Percentiles rank a stretch among this genome's conserved stretches.
Evolutionary conservation across 371 early-diverging fungal species (phyloP).

Genomic region (Rhizopus stolonifer): DNA sequence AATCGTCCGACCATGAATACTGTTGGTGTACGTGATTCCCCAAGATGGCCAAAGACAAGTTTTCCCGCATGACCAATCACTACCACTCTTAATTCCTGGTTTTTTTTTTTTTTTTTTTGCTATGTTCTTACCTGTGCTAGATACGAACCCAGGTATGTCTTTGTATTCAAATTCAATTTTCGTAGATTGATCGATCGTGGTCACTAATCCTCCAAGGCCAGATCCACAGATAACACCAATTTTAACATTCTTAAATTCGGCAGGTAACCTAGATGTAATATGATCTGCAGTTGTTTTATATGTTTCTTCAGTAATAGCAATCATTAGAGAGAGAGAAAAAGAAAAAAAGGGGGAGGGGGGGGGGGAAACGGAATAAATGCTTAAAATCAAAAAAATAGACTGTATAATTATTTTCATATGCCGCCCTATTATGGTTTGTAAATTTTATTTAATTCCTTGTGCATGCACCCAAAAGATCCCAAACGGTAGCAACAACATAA

Average conservation of each 20-base stretch:
- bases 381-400: too few species aligned
- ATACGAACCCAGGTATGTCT: constrained; percentile 85
- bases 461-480: constrained; percentile 52
- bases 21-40: constrained; percentile 64
- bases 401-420: too few species aligned
- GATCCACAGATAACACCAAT: constrained; percentile 92
- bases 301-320: constrained; percentile 28
- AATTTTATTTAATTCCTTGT: background rate
- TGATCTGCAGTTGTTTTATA: constrained; percentile 27
- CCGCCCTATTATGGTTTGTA: too few species aligned
- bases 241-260: constrained; percentile 41
- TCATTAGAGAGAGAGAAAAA: constrained; percentile 4
- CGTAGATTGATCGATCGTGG: constrained; percentile 62
- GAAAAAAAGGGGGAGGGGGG: background rate
- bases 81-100: too few species aligned
- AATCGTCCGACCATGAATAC: constrained; percentile 89
- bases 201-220: constrained; percentile 86
- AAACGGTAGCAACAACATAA: constrained; percentile 38
- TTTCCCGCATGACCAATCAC: constrained; percentile 91
- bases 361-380: too few species aligned
- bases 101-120: background rate
- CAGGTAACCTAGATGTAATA: constrained; percentile 29
- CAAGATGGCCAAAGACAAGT: constrained; percentile 86
- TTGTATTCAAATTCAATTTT: constrained; percentile 72
- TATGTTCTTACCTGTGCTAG: constrained; percentile 71